A percentile compares a stretch with the other conserved stretches of the same genome.
phyloP scores from a whole-genome alignment of 345 rosid genomes.

The Gossypium mustelinum region DNA sequence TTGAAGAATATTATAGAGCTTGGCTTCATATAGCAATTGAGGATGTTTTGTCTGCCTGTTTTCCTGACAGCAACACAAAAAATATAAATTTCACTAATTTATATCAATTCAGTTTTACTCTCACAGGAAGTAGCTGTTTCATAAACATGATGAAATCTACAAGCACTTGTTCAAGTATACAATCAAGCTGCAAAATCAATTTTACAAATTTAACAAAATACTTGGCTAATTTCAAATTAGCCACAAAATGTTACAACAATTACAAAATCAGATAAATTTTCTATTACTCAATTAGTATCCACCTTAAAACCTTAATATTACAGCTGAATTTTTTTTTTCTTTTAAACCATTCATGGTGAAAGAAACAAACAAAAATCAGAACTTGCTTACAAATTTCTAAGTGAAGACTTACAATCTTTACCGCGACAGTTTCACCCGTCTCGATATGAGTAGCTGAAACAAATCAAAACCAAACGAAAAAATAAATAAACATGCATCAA shows the following conservation, averaged over 20 bases:
- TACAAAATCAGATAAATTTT: neutral
- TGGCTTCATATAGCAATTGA: constrained; percentile 57
- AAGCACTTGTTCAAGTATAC: neutral
- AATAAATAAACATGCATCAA: neutral
- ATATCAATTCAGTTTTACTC: neutral
- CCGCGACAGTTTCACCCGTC: constrained; percentile 59
- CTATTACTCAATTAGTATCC: neutral
- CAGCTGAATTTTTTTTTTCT: neutral
- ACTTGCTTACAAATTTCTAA: neutral
- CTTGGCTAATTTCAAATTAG: neutral
- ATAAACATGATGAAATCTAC: neutral
- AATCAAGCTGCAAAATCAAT: neutral
- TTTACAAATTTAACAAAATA: neutral
- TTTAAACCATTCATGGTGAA: neutral
- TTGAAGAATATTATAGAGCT: constrained; percentile 50
- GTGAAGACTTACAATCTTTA: constrained; percentile 54
- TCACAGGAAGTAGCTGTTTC: neutral
- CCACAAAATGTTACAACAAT: neutral
- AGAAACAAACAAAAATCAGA: neutral
- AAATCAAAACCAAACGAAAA: neutral
- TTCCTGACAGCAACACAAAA: constrained; percentile 38
- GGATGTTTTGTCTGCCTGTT: constrained; percentile 56
- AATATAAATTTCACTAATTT: neutral
- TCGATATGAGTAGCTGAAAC: constrained; percentile 58
- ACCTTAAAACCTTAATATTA: neutral